Conservation (phyloP, 2,329 filamentous ascomycete genomes). For the Fusarium nisikadoi region DNA sequence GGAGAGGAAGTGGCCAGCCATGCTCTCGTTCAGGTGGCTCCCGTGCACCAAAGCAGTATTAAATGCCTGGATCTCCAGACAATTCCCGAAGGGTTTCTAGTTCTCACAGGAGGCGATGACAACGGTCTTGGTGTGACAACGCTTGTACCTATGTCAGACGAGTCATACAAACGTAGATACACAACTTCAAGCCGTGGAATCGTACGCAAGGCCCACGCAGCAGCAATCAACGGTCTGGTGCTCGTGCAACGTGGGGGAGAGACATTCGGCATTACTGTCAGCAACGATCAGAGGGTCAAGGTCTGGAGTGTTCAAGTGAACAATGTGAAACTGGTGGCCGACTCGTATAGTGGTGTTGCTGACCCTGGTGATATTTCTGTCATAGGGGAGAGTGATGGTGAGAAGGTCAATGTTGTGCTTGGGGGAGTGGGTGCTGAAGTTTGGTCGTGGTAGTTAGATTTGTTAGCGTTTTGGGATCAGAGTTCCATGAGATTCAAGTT, state of each 20-base stretch:
- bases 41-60: constrained; percentile 83
- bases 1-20: constrained; percentile 31
- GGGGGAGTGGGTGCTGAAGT: constrained; percentile 41
- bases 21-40: constrained; percentile 48
- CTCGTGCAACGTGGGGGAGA: constrained; percentile 46
- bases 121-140: constrained; percentile 75
- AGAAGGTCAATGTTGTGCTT: constrained; percentile 31
- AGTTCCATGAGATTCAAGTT: not conserved
- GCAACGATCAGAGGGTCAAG: constrained; percentile 72
- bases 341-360: constrained; percentile 68
- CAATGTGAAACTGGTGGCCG: constrained; percentile 56
- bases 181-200: constrained; percentile 41
- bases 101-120: constrained; percentile 89
- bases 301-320: constrained; percentile 56
- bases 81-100: constrained; percentile 52
- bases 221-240: constrained; percentile 72
- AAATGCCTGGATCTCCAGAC: constrained; percentile 68
- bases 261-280: constrained; percentile 56
- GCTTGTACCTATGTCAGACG: constrained; percentile 32
- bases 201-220: constrained; percentile 70
- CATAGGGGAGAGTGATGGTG: not conserved
- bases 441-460: constrained; percentile 34
- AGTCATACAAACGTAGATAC: constrained; percentile 34
- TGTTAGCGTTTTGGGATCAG: not conserved
- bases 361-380: constrained; percentile 61